phyloP scores from a whole-genome alignment of 23 red algal species.

The Gracilaria gracilis region DNA sequence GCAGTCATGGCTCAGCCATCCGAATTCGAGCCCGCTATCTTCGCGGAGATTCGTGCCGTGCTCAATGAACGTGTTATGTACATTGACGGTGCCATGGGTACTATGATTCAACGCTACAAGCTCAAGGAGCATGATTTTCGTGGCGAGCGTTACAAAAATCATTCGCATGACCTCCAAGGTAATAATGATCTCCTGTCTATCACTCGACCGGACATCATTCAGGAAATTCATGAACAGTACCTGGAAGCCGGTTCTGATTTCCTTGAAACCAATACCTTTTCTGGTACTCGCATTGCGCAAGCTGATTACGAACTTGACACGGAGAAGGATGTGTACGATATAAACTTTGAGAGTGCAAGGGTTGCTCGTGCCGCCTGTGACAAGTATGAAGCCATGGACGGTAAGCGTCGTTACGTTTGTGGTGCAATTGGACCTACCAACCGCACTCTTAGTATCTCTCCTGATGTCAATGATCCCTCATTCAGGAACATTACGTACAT shows the following conservation, averaged over 20 bases:
- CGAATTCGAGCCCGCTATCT: constrained; percentile 78
- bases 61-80: constrained; percentile 77
- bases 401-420: constrained; percentile 65
- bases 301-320: constrained; percentile 83
- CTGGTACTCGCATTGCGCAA: constrained; percentile 80
- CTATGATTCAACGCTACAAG: constrained; percentile 86
- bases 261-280: constrained; percentile 89
- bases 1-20: constrained; percentile 60
- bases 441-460: constrained; percentile 82
- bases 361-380: constrained; percentile 65
- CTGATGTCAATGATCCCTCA: constrained; percentile 80
- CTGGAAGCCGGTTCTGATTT: constrained; percentile 85
- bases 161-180: constrained; percentile 84
- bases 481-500: constrained; percentile 86
- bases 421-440: constrained; percentile 88
- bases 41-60: constrained; percentile 71
- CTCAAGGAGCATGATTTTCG: constrained; percentile 81
- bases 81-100: constrained; percentile 84
- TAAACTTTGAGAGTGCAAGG: constrained; percentile 72
- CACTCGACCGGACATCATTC: constrained; percentile 85
- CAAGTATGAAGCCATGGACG: constrained; percentile 53
- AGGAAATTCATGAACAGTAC: constrained; percentile 80
- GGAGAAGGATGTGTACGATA: constrained; percentile 85
- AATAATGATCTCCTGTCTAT: constrained; percentile 89
- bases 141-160: constrained; percentile 77